Evolutionary conservation across 139 green algal genomes (phyloP).

Genomic region (Nannochloris sp.): DNA sequence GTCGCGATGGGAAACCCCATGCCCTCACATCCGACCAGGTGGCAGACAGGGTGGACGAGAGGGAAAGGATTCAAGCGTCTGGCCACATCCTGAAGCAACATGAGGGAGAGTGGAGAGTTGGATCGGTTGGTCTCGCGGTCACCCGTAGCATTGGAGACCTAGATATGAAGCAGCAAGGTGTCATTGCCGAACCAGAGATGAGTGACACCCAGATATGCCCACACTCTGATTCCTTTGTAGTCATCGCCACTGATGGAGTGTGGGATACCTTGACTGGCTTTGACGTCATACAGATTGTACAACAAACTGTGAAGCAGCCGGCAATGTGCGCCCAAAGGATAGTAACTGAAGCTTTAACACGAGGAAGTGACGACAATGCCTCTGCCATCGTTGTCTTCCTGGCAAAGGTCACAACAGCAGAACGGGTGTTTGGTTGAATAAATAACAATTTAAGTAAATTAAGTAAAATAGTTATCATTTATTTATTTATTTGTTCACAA

Average conservation of each 20-base stretch:
- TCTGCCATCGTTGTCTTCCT: constrained; percentile 52
- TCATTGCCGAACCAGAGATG: constrained; percentile 72
- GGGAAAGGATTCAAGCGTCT: constrained; percentile 46
- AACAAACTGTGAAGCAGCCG: constrained; percentile 77
- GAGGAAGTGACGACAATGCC: constrained; percentile 71
- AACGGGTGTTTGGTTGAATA: background rate
- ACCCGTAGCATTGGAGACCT: constrained; percentile 71
- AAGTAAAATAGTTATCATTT: background rate
- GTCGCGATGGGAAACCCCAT: constrained; percentile 42
- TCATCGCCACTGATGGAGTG: constrained; percentile 79
- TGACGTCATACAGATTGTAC: constrained; percentile 62
- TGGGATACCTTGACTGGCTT: constrained; percentile 71
- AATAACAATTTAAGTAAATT: background rate
- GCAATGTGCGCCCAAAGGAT: constrained; percentile 66
- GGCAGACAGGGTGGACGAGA: constrained; percentile 55
- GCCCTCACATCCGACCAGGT: constrained; percentile 73
- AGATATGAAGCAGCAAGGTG: constrained; percentile 62
- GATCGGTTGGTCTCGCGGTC: constrained; percentile 60
- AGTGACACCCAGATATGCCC: constrained; percentile 26
- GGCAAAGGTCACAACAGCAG: background rate
- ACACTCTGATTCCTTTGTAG: constrained; percentile 64
- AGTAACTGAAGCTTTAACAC: constrained; percentile 60
- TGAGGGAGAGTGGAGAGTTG: constrained; percentile 63
- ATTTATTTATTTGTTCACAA: no score
- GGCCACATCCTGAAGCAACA: constrained; percentile 36